Evolutionary conservation across 768 basidiomycete species (phyloP), one percentile per base, ranked within the genome.

Genomic region (Termitomyces sp.): DNA sequence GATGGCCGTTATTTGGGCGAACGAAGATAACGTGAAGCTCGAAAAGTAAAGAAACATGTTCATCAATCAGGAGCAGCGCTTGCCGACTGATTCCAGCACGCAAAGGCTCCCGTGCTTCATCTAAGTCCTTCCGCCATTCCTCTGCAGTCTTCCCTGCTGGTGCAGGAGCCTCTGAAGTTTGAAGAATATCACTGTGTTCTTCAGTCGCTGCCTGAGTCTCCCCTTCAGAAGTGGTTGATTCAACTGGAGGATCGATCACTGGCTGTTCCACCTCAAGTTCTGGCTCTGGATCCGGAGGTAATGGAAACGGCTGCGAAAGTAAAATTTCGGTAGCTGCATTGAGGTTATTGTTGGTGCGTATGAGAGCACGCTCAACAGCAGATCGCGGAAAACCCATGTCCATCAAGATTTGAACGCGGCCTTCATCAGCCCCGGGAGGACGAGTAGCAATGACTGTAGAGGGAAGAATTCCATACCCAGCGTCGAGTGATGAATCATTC

Each of bases 371-470:
- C 66, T 91, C 89, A 1, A 87, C 92, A 12, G 91, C 91, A 42
- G 84, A 80, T n/a, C 94, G 84, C 37, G 89, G 84, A 76, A 98
- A 99, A 46, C 97, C 97, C 97, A 99, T 98, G 64, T 98, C 97
- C 10, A 84, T 87, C 54, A 98, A 77, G 64, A 93, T 89, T 50
- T 83, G 81, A 53, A 98, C 83, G 37, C 87, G 83, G 46, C 77
- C 78, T 67, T 94, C 92, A 67, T 93, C 90, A 0, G 88, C 82
- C 12, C 78, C 83, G 58, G 77, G 71, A 58, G 68, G 68, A 23
- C 71, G 74, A 21, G 71, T 65, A 41, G 69, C 60, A 26, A 62
- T 63, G 37, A 71, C 63, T 23, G 63, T 56, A 31, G 71, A 63
- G 17, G 65, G 51, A 43, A 57, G 12, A 26, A 57, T 56, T 37